Evolutionary conservation across 2,329 filamentous ascomycete species (phyloP).

Genomic region (Boeremia exigua): DNA sequence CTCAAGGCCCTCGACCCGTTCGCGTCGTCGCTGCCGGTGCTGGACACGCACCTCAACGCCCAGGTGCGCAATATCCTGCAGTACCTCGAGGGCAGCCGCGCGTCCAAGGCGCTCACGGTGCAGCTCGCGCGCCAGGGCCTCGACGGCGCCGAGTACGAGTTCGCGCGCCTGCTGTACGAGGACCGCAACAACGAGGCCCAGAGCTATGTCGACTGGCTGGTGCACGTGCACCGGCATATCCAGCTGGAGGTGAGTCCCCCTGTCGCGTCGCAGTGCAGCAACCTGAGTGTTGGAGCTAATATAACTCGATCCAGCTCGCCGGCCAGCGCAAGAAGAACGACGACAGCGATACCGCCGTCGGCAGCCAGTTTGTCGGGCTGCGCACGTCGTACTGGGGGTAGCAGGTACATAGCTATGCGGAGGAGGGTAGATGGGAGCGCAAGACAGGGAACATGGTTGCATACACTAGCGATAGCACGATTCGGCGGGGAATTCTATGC

Average conservation of each 20-base stretch:
- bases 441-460: too few species aligned
- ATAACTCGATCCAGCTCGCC: constrained; percentile 52
- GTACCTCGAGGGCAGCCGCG: constrained; percentile 79
- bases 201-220: constrained; percentile 98
- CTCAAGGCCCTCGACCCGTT: constrained; percentile 83
- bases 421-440: not conserved
- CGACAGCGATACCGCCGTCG: constrained; percentile 53
- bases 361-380: constrained; percentile 45
- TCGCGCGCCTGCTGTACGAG: constrained; percentile 87
- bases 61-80: constrained; percentile 94
- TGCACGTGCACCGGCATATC: constrained; percentile 91
- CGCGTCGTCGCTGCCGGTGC: constrained; percentile 76
- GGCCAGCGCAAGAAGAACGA: constrained; percentile 75
- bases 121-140: constrained; percentile 91
- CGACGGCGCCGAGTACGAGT: constrained; percentile 95
- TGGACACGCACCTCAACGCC: constrained; percentile 91
- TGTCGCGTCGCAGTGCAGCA: constrained; percentile 9
- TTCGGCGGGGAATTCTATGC: too few species aligned
- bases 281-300: not conserved
- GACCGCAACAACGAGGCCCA: constrained; percentile 97
- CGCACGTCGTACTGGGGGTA: constrained; percentile 51
- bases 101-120: constrained; percentile 85
- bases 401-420: not conserved
- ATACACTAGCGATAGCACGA: too few species aligned
- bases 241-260: constrained; percentile 71